Evolutionary conservation across 371 early-diverging fungal genomes (phyloP).

Genomic region (Dinochytrium kinnereticum): DNA sequence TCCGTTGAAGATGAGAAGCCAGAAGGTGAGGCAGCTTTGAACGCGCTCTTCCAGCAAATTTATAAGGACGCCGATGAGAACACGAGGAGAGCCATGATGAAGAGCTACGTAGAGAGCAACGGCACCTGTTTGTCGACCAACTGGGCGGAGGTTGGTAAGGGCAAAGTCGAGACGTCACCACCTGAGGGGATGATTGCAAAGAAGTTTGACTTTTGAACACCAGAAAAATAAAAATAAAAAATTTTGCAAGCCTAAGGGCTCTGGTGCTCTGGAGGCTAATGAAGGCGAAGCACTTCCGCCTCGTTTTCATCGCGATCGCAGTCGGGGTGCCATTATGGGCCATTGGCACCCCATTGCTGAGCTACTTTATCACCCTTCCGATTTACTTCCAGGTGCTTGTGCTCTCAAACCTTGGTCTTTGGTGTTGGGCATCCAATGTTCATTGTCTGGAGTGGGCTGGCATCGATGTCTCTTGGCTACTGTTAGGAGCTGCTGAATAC

Average conservation of each 20-base stretch:
- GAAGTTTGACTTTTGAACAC: slow-evolving; percentile 45
- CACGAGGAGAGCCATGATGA: slow-evolving; percentile 96
- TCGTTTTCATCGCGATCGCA: not conserved
- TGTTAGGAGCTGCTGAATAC: slow-evolving; percentile 26
- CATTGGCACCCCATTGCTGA: not conserved
- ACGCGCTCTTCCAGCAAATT: slow-evolving; percentile 89
- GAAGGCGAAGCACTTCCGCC: not conserved
- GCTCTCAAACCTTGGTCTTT: slow-evolving; percentile 73
- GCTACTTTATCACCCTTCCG: slow-evolving; percentile 7
- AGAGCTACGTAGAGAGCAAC: slow-evolving; percentile 93
- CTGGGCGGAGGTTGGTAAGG: slow-evolving; percentile 91
- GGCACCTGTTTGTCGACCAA: slow-evolving; percentile 96
- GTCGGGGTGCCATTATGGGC: not conserved
- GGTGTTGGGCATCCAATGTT: slow-evolving; percentile 79
- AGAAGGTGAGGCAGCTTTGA: slow-evolving; percentile 86
- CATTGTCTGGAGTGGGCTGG: slow-evolving; percentile 62
- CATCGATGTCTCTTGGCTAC: slow-evolving; percentile 64
- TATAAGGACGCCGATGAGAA: slow-evolving; percentile 89
- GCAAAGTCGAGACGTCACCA: slow-evolving; percentile 81
- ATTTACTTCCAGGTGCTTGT: slow-evolving; percentile 59
- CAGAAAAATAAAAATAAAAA: no score
- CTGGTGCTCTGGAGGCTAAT: no score
- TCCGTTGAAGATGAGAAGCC: slow-evolving; percentile 73
- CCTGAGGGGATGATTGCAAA: slow-evolving; percentile 92
- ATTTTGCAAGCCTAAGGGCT: no score